Base-by-base conservation (phyloP, 2,329 filamentous ascomycete species). In the Elsinoe batatas region DNA sequence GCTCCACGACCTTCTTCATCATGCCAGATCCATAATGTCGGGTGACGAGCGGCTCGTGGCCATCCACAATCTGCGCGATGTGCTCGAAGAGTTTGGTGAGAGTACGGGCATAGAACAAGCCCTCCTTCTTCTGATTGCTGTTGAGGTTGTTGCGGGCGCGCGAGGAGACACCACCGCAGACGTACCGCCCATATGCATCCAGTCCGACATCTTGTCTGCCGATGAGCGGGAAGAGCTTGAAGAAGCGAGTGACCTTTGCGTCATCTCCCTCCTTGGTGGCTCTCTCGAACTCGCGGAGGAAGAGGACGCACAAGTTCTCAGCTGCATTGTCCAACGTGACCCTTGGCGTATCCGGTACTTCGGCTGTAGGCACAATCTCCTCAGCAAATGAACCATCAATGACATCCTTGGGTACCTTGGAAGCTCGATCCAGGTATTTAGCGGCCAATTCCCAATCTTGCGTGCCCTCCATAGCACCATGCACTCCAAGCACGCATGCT, bases 391-490 rank as follows among this genome's bases (percentile, higher is more conserved):
- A 80, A 22, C 93, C 89, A 61, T 86, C 80, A 51, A 91, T 78
- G 51, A 98, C 91, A 1, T 85, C 78, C 51, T 83, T 79, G 0
- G 91, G 91, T 11, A 98, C 83, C 62, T 86, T 83, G 58, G 83
- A 83, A 5, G 93, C 91, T 43, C 91, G 82, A 60, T 87, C 82
- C 57, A 98, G 79, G 69, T 97, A 97, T 46, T 81, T 87, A 1
- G 93, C 93, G 3, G 93, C 93, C 2, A 89, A 93, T 71, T 98
- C 93, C 93, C 93, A 98, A 73, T 98, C 93, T 71, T 98, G 93
- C 40, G 93, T 89, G 3, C 91, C 91, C 33, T 91, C 93, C 93
- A 98, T 98, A 58, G 88, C 94, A 15, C 91, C 93, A 22, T 91
- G 84, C 10, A 97, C 91, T 42, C 93, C 93, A 58, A 96, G 82